Evolutionary conservation across 2,329 filamentous ascomycete species (phyloP).

Genomic region (Claviceps fusiformis): DNA sequence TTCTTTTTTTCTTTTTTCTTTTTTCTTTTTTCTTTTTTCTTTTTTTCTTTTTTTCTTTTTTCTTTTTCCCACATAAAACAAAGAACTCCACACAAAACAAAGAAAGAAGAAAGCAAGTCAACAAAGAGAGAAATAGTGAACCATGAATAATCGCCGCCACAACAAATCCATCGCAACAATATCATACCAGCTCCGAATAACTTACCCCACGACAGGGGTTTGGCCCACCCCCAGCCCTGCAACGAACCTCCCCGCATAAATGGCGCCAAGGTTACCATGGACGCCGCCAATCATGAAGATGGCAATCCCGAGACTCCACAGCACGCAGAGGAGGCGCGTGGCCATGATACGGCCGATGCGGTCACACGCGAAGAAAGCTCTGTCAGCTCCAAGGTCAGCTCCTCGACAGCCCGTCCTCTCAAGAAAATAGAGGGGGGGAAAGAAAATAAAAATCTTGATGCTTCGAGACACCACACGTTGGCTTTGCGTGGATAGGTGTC

Average conservation of each 20-base stretch:
- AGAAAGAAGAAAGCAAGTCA: too few species aligned
- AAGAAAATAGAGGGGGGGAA: too few species aligned
- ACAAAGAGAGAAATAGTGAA: too few species aligned
- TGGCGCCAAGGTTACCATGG: conserved; percentile 38
- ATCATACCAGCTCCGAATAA: not conserved
- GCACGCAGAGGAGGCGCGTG: conserved; percentile 39
- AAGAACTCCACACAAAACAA: too few species aligned
- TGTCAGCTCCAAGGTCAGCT: conserved; percentile 12
- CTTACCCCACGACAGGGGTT: conserved; percentile 47
- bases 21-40: too few species aligned
- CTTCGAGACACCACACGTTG: too few species aligned
- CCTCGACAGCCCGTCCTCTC: not conserved
- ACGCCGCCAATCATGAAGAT: conserved; percentile 41
- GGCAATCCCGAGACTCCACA: conserved; percentile 45
- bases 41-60: too few species aligned
- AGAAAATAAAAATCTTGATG: too few species aligned
- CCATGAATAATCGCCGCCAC: too few species aligned
- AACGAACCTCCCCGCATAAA: conserved; percentile 55
- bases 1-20: too few species aligned
- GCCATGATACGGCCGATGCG: conserved; percentile 50
- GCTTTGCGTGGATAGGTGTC: not conserved
- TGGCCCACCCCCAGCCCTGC: conserved; percentile 53
- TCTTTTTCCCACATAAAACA: rapidly evolving
- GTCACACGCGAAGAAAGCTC: conserved; percentile 45
- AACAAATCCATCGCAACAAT: not conserved